A percentile compares a stretch with the other conserved stretches of the same genome.
Evolutionary conservation across 2,329 filamentous ascomycete species (phyloP).

Genomic region (Dactylella cylindrospora): DNA sequence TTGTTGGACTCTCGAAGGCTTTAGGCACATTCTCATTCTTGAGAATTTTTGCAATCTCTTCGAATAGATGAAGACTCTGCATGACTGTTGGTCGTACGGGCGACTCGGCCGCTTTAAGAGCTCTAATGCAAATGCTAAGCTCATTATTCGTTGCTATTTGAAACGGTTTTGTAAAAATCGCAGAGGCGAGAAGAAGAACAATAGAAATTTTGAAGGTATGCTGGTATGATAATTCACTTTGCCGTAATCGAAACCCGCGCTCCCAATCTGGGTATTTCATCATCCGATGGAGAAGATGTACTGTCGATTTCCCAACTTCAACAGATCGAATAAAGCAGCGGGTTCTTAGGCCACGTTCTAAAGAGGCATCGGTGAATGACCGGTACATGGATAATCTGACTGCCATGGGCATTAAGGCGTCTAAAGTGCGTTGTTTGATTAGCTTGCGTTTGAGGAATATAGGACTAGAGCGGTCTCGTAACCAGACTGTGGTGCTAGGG

Average conservation of each 20-base stretch:
- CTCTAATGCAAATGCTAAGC: conserved; percentile 45
- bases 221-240: conserved; percentile 47
- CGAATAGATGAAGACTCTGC: conserved; percentile 46
- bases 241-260: conserved; percentile 45
- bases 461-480: neutral
- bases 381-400: conserved; percentile 48
- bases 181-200: conserved; percentile 47
- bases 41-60: conserved; percentile 46
- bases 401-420: conserved; percentile 37
- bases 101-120: conserved; percentile 44
- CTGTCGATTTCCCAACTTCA: conserved; percentile 48
- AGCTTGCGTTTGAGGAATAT: neutral
- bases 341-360: conserved; percentile 46
- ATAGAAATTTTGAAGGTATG: conserved; percentile 48
- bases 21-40: conserved; percentile 13
- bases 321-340: conserved; percentile 48
- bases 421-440: conserved; percentile 2
- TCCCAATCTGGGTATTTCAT: conserved; percentile 45
- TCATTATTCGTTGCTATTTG: conserved; percentile 46
- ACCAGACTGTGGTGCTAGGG: neutral
- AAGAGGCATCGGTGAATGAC: conserved; percentile 47
- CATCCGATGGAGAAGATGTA: conserved; percentile 46
- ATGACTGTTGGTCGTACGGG: conserved; percentile 32
- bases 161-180: conserved; percentile 46
- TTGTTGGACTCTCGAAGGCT: conserved; percentile 6